A percentile compares a stretch with the other conserved stretches of the same genome.
phyloP scores from a whole-genome alignment of 2,329 filamentous ascomycete genomes.

The Sporothrix schenckii region DNA sequence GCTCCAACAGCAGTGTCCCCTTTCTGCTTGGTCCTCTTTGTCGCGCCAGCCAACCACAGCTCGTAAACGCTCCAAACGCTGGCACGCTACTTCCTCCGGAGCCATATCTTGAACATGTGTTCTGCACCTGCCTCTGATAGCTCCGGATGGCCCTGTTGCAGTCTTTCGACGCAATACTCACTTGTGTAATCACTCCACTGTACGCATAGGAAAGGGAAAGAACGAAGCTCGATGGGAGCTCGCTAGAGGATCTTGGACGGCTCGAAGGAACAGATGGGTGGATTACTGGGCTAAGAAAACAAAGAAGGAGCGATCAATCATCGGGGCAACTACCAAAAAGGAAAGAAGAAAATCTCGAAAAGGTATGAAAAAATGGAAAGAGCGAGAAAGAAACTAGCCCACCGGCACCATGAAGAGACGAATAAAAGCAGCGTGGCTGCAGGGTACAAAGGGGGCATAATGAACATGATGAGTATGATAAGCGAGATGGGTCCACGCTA shows the following conservation, averaged over 20 bases:
- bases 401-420: background rate
- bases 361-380: background rate
- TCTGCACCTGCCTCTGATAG: background rate
- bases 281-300: background rate
- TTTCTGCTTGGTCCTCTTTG: background rate
- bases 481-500: conserved; percentile 10
- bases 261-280: background rate
- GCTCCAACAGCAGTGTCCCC: background rate
- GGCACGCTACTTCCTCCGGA: no score
- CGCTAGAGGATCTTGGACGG: conserved; percentile 16
- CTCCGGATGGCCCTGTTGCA: conserved; percentile 6
- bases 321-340: background rate
- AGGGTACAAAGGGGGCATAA: background rate
- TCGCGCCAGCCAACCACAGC: conserved; percentile 29
- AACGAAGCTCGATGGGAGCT: background rate
- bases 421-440: background rate
- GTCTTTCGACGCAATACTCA: background rate
- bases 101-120: no score
- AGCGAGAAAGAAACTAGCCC: conserved; percentile 15
- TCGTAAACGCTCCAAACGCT: conserved; percentile 3
- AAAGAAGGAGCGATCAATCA: conserved; percentile 14
- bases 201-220: background rate
- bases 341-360: background rate
- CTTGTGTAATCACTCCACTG: conserved; percentile 20
- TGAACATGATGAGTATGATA: background rate